Evolutionary conservation across 108 stramenopile species (phyloP), one percentile per base, ranked within the genome.

Genomic region (Cyclotella choctawhatcheeana): DNA sequence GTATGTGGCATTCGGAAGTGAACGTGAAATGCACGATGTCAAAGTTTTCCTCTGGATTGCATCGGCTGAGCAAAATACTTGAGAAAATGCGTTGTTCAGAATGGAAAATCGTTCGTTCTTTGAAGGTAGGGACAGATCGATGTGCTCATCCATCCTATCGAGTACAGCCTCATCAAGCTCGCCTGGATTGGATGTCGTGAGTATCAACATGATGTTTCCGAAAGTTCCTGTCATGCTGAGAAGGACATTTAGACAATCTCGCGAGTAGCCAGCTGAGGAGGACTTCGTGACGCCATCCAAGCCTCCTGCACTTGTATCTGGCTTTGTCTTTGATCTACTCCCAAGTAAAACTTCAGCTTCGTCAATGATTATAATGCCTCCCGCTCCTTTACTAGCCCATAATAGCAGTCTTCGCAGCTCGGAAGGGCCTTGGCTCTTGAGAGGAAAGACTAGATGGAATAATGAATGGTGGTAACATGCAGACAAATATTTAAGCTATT

Each of bases 141-240:
- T 82, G 58, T 90, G 85, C 58, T 96, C 92, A 65, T 96, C 93
- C 66, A 92, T 87, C 64, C 95, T 87, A 62, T 96, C 93, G 25
- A 89, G 83, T 30, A 96, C 83, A 20, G 95, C 95, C 69, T 88
- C 86, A 66, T 95, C 93, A 43, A 96, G 84, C 60, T 88, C 86
- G 37, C 82, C 84, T 35, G 95, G 95, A 56, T 90, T 89, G 43
- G 90, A 92, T 33, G 92, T 88, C 8, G 95, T 93, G 52, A 91
- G 84, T 21, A 96, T 89, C 34, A 96, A 72, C 95, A 96, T 96
- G 58, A 96, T 85, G 35, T 79, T 71, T 32, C 77, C 69, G 51
- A 85, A 85, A 13, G 83, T 86, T 24, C 92, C 93, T 20, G 92
- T 92, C 80, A 94, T 90, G 30, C 92, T 86, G 0, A 94, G 77